Evolutionary conservation across 768 basidiomycete genomes (phyloP).

Genomic region (Lentinula lateritia): DNA sequence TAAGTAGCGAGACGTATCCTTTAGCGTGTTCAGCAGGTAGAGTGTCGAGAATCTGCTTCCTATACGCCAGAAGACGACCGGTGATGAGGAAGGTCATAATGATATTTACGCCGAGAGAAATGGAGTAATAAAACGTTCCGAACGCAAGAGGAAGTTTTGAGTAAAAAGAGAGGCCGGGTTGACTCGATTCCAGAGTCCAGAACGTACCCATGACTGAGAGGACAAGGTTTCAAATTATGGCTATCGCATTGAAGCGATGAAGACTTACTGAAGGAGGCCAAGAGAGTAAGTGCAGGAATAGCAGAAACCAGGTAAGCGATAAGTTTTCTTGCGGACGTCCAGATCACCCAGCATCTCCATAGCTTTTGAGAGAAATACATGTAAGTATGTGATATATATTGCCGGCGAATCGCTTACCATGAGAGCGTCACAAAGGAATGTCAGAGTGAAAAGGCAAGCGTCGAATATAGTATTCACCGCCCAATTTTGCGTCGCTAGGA

Average conservation of each 20-base stretch:
- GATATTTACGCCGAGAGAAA: constrained; percentile 12
- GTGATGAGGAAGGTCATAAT: constrained; percentile 10
- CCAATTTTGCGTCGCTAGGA: constrained; percentile 33
- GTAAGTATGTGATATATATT: neutral
- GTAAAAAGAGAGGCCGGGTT: constrained; percentile 3
- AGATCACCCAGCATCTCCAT: constrained; percentile 45
- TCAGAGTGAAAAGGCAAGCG: constrained; percentile 35
- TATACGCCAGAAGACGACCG: constrained; percentile 7
- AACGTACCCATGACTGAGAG: constrained; percentile 1
- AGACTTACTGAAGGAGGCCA: constrained; percentile 35
- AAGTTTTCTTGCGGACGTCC: constrained; percentile 27
- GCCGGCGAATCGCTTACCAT: constrained; percentile 24
- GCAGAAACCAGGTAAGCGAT: constrained; percentile 25
- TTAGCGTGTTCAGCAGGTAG: constrained; percentile 11
- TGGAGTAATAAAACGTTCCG: constrained; percentile 7
- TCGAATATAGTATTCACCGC: constrained; percentile 39
- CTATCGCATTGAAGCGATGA: neutral
- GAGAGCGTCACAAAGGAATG: constrained; percentile 36
- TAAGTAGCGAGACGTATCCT: constrained; percentile 10
- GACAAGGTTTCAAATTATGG: neutral
- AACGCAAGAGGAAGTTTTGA: neutral
- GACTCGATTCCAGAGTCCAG: constrained; percentile 3
- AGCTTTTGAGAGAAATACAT: constrained; percentile 19
- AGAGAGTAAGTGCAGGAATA: constrained; percentile 30
- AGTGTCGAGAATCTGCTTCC: constrained; percentile 3